These are phyloP conservation scores for Leonotis leonurus DNA, from an alignment of 257 asterid species.

Conservation along the genomic window DNA sequence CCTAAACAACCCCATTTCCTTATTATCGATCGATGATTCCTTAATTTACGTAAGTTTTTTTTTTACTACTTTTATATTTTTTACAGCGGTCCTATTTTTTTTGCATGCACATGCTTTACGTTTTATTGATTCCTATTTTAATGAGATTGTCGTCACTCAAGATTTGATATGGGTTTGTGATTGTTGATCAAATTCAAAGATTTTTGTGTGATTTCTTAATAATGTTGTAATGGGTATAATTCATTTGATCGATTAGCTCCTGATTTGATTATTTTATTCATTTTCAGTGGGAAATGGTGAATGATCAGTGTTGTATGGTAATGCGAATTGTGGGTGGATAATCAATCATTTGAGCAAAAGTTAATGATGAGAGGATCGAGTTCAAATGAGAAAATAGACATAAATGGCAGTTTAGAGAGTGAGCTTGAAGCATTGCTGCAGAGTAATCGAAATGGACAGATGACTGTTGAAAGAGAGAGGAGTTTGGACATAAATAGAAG, in stretches of 20 bases:
- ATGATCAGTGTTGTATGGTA: slow-evolving; percentile 8
- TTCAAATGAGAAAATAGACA: slow-evolving; percentile 39
- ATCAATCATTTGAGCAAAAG: not conserved
- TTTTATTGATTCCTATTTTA: not conserved
- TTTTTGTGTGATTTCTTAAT: not conserved
- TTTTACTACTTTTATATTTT: not conserved
- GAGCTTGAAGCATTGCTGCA: slow-evolving; percentile 54
- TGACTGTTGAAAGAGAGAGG: slow-evolving; percentile 43
- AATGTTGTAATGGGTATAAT: too few relatives aligned
- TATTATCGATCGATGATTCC: too few relatives aligned
- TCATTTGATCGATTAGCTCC: too few relatives aligned
- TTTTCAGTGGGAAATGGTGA: slow-evolving; percentile 5
- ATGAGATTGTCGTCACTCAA: not conserved
- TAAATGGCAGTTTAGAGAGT: slow-evolving; percentile 35
- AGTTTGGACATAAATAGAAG: slow-evolving; percentile 49
- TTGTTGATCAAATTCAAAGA: not conserved
- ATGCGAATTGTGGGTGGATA: slow-evolving; percentile 20
- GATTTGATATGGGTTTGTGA: not conserved
- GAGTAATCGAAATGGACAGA: slow-evolving; percentile 34
- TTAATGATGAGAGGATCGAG: slow-evolving; percentile 44
- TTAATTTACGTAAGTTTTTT: slow-evolving; percentile 23
- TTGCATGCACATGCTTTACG: slow-evolving; percentile 22
- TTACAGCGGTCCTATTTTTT: not conserved
- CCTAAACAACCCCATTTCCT: too few relatives aligned
- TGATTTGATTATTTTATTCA: not conserved